Evolutionary conservation across 306 rosid genomes (phyloP), one percentile per base, ranked within the genome.

Genomic region (Cucumis sativus): DNA sequence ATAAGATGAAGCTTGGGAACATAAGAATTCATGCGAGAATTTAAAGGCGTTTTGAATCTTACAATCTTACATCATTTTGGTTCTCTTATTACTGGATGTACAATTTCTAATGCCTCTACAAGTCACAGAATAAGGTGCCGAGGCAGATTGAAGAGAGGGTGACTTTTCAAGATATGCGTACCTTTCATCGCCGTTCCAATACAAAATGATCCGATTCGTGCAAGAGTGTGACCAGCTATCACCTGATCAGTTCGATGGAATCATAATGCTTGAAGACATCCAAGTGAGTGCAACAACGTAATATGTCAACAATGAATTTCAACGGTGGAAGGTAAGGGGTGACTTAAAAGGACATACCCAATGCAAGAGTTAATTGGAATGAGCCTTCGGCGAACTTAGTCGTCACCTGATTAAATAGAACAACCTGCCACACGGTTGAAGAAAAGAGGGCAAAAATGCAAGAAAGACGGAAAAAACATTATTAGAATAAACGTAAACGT

Each of bases 171-270:
- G 86, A 84, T 80, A 87, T 21, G 93, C 97, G 72, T 80, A 82
- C 35, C 96, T 67, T 47, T 92, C 97, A 47, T 90, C 85, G 35
- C 83, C 91, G 37, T 90, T 89, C 97, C 96, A 92, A 81, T 86
- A 91, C 56, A 92, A 88, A 82, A 92, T 92, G 84, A 92, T 79
- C 69, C 96, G 83, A 74, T 95, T 92, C 17, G 97, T 95, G 88
- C 97, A 89, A 10, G 90, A 90, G 86, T 95, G 96, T 51, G 98
- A 92, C 97, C 97, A 95, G 86, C 98, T 92, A 87, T 92, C 97
- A 40, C 98, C 97, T 94, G 69, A 67, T 81, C 75, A 75, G 18
- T 76, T 77, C 76, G 75, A 84, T 56, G 33, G 51, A 84, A 79
- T 69, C 64, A 85, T 71, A 69, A 68, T 74, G 80, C 40, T 77